phyloP scores from a whole-genome alignment of 2,329 filamentous ascomycete species.

The Pseudopithomyces maydicus region DNA sequence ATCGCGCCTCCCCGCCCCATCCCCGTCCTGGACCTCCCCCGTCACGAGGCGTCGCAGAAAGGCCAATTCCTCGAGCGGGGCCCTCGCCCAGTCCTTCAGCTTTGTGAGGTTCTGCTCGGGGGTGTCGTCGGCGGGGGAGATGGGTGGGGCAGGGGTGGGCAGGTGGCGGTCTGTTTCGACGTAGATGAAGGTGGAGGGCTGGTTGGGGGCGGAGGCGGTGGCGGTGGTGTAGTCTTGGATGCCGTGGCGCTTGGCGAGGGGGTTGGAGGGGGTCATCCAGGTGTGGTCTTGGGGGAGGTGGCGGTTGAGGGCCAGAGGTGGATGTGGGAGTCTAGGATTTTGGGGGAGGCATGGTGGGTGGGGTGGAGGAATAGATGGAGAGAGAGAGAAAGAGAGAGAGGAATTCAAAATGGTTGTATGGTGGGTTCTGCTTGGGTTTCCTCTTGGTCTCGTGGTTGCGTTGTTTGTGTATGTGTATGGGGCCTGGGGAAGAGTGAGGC shows the following conservation, averaged over 20 bases:
- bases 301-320: constrained; percentile 78
- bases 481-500: background rate
- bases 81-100: constrained; percentile 63
- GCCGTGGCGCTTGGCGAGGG: constrained; percentile 68
- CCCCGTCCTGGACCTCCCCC: constrained; percentile 68
- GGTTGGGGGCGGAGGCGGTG: constrained; percentile 12
- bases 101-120: constrained; percentile 4
- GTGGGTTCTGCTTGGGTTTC: background rate
- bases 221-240: constrained; percentile 62
- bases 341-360: constrained; percentile 27
- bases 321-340: constrained; percentile 86
- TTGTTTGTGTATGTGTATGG: background rate
- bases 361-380: background rate
- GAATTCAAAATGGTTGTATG: background rate
- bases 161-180: constrained; percentile 76
- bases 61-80: constrained; percentile 73
- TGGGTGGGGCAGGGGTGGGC: constrained; percentile 6
- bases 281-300: constrained; percentile 64
- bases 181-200: constrained; percentile 70
- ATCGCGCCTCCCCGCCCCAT: constrained; percentile 44
- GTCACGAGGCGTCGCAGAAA: constrained; percentile 70
- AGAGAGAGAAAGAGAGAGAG: background rate
- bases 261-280: constrained; percentile 65
- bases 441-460: background rate
- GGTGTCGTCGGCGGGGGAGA: background rate